Conservation (phyloP, 2,329 filamentous ascomycete species). For the Sporothrix curviconia region DNA sequence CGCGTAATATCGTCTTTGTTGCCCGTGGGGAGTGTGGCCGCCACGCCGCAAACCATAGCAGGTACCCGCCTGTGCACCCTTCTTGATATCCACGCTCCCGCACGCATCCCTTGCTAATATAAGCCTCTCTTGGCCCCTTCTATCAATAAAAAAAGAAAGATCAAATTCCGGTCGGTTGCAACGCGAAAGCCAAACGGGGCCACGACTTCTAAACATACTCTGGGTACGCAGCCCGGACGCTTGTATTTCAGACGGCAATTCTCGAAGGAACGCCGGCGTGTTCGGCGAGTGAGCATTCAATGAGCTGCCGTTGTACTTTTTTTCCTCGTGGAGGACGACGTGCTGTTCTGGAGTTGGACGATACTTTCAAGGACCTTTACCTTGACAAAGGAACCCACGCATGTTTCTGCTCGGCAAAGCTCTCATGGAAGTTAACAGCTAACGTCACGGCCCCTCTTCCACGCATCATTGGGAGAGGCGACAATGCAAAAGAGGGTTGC, state of each 20-base stretch:
- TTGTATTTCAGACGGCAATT: slow-evolving; percentile 84
- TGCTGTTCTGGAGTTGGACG: slow-evolving; percentile 87
- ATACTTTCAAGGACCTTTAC: slow-evolving; percentile 82
- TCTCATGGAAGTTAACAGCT: slow-evolving; percentile 90
- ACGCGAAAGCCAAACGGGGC: slow-evolving; percentile 75
- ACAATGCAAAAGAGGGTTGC: slow-evolving; percentile 85
- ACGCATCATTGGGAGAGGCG: slow-evolving; percentile 88
- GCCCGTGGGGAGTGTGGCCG: slow-evolving; percentile 82
- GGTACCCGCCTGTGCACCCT: slow-evolving; percentile 45
- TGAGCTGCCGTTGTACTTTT: slow-evolving; percentile 82
- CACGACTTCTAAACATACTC: slow-evolving; percentile 96
- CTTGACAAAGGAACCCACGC: slow-evolving; percentile 87
- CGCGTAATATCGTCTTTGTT: slow-evolving; percentile 91
- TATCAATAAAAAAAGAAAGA: too few relatives aligned
- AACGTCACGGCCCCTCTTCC: slow-evolving; percentile 89
- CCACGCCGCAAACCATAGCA: slow-evolving; percentile 77
- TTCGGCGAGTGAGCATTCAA: slow-evolving; percentile 87
- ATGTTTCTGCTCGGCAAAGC: slow-evolving; percentile 84
- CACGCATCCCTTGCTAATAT: not conserved
- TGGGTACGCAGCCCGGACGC: slow-evolving; percentile 89
- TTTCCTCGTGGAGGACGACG: slow-evolving; percentile 85
- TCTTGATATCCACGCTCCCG: not conserved
- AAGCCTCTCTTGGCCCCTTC: slow-evolving; percentile 6
- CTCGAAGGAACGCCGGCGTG: slow-evolving; percentile 88
- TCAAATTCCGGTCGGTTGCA: slow-evolving; percentile 86